phyloP scores from a whole-genome alignment of 768 basidiomycete species.

The Clitopilus hobsonii region DNA sequence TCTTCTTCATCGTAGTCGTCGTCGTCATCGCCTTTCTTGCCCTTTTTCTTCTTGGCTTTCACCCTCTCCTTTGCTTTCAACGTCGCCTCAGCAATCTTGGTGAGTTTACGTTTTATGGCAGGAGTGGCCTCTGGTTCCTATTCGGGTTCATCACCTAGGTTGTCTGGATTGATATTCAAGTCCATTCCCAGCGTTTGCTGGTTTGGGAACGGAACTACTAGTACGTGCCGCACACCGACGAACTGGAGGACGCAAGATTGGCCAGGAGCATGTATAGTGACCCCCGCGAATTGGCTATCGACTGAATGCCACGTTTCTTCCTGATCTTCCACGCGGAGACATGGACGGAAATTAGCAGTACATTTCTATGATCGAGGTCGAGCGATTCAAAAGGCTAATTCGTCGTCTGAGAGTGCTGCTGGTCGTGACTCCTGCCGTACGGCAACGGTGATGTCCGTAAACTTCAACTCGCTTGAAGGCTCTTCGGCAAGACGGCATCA shows the following conservation, averaged over 20 bases:
- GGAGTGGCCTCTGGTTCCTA: conserved; percentile 24
- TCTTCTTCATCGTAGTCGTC: conserved; percentile 54
- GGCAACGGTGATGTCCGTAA: too few relatives aligned
- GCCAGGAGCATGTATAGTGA: not conserved
- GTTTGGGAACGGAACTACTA: conserved; percentile 16
- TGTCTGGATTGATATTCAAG: conserved; percentile 51
- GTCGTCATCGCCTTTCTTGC: conserved; percentile 34
- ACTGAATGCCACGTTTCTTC: not conserved
- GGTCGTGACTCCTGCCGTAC: too few relatives aligned
- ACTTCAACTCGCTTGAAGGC: too few relatives aligned
- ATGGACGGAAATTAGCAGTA: not conserved
- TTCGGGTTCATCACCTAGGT: conserved; percentile 57
- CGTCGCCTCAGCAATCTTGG: conserved; percentile 42
- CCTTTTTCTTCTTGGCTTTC: too few relatives aligned
- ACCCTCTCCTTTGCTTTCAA: conserved; percentile 34
- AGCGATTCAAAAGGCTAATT: not conserved
- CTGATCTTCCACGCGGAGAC: not conserved
- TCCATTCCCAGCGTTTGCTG: conserved; percentile 8
- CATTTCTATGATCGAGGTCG: not conserved
- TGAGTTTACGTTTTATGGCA: conserved; percentile 52
- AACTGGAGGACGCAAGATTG: not conserved
- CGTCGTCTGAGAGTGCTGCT: not conserved
- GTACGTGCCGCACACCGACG: not conserved
- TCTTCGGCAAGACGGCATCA: too few relatives aligned
- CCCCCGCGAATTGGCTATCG: not conserved